Base-by-base conservation (phyloP, 371 early-diverging fungal genomes). In the Lichtheimia corymbifera region DNA sequence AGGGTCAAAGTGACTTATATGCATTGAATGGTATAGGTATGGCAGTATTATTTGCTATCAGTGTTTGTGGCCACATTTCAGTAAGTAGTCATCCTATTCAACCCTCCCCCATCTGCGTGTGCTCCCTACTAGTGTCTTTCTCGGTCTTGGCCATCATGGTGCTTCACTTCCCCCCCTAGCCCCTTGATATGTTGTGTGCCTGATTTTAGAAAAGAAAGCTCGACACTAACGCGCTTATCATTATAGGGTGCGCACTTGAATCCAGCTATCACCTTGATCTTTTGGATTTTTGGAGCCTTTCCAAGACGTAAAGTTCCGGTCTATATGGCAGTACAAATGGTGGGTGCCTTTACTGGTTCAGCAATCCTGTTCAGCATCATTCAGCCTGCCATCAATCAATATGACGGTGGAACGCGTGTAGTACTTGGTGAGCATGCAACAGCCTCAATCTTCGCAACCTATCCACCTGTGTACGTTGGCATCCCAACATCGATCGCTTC, bases 191-290 rank as follows among this genome's bases (percentile, higher is more conserved):
- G 35, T 35, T 11, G 35, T 35, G 35, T 35, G 11, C 35, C 35
- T 35, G 35, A 35, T 35, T 35, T 11, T 35, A 35, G 9, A 35
- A 35, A 35, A 35, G 35, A 35, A 35, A 35, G 35, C 35, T 35
- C 35, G 35, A 35, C 6, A 42, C 30, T 15, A 41, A 50, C 20
- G 5, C 35, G 14, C 40, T 18, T 41, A 42, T 42, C 6, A 35
- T 41, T 6, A 35, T 71, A 87, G 86, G 92, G 92, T 27, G 93
- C 80, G 27, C 92, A 92, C 68, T 75, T 93, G 53, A 93, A 93
- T 63, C 93, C 93, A 14, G 91, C 91, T 3, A 86, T 93, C 45
- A 86, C 92, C 0, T 57, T 92, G 5, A 77, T 88, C 14, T 82
- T 89, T 61, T 89, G 87, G 44, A 69, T 82, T n/a, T 89, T 84